Conservation (phyloP, 2,329 filamentous ascomycete genomes). For the Capronia americana region DNA sequence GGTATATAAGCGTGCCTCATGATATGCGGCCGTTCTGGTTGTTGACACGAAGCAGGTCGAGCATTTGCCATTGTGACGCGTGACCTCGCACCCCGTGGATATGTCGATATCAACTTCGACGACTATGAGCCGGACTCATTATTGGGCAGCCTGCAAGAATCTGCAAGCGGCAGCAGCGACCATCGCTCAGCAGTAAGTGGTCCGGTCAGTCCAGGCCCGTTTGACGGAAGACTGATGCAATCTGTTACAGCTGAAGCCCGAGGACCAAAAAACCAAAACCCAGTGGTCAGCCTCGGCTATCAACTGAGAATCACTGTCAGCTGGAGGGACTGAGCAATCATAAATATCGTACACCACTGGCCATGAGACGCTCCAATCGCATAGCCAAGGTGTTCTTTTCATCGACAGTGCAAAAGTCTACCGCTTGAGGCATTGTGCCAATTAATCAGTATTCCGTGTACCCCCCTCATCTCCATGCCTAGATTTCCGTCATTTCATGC, state of each 20-base stretch:
- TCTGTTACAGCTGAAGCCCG: constrained; percentile 17
- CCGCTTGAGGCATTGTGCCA: background rate
- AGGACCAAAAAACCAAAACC: constrained; percentile 28
- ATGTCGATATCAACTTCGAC: constrained; percentile 46
- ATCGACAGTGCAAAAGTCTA: constrained; percentile 7
- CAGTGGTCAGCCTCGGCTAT: constrained; percentile 21
- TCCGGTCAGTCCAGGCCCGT: background rate
- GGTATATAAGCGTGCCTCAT: constrained; percentile 24
- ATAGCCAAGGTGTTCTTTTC: background rate
- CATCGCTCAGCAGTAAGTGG: constrained; percentile 26
- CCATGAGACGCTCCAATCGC: constrained; percentile 14
- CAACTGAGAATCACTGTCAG: constrained; percentile 1
- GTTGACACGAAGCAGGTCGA: constrained; percentile 21
- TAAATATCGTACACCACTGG: constrained; percentile 4
- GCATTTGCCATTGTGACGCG: constrained; percentile 46
- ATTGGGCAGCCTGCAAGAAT: constrained; percentile 17
- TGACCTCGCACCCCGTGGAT: constrained; percentile 45
- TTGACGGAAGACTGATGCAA: constrained; percentile 9
- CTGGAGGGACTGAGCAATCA: constrained; percentile 5
- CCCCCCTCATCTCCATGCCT: background rate
- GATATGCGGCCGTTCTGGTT: background rate
- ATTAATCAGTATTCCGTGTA: background rate
- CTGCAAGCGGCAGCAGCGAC: constrained; percentile 2
- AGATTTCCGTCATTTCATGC: background rate
- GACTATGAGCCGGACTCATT: constrained; percentile 42